Conservation (phyloP, 2,329 filamentous ascomycete species). For the Colletotrichum karsti region DNA sequence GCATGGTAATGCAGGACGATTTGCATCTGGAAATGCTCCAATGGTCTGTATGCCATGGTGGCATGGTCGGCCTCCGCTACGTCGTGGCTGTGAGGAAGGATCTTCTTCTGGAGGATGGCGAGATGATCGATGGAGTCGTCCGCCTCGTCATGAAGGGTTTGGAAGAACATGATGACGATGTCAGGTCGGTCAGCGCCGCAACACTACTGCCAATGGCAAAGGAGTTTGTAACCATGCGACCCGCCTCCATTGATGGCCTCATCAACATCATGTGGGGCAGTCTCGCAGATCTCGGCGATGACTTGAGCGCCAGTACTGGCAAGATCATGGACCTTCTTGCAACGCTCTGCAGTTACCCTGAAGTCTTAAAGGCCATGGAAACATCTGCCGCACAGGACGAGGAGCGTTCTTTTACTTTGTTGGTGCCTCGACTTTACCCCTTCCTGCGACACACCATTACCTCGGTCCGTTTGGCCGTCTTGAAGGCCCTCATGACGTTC, state of each 20-base stretch:
- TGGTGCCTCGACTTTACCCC: conserved; percentile 93
- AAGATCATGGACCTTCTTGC: conserved; percentile 98
- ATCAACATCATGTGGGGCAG: conserved; percentile 98
- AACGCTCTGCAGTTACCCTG: conserved; percentile 92
- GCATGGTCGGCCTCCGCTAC: conserved; percentile 96
- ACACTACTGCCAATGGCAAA: conserved; percentile 95
- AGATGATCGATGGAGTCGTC: conserved; percentile 92
- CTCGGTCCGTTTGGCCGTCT: conserved; percentile 89
- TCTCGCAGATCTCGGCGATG: conserved; percentile 94
- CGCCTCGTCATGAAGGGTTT: conserved; percentile 94
- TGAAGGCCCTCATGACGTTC: conserved; percentile 93
- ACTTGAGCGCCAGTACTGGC: conserved; percentile 95
- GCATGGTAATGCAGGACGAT: conserved; percentile 92
- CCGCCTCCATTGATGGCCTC: conserved; percentile 78
- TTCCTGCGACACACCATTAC: conserved; percentile 98
- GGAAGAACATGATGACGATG: conserved; percentile 91
- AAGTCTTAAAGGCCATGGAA: conserved; percentile 95
- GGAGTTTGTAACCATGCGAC: conserved; percentile 89
- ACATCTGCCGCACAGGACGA: conserved; percentile 82
- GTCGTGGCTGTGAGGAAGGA: conserved; percentile 95
- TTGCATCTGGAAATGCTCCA: conserved; percentile 76
- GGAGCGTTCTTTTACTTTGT: conserved; percentile 87
- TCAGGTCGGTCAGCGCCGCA: conserved; percentile 96
- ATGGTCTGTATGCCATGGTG: conserved; percentile 97
- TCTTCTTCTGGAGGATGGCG: conserved; percentile 81